Base-by-base conservation (phyloP, 805 yeast species). In the Ogataea paraovalis region DNA sequence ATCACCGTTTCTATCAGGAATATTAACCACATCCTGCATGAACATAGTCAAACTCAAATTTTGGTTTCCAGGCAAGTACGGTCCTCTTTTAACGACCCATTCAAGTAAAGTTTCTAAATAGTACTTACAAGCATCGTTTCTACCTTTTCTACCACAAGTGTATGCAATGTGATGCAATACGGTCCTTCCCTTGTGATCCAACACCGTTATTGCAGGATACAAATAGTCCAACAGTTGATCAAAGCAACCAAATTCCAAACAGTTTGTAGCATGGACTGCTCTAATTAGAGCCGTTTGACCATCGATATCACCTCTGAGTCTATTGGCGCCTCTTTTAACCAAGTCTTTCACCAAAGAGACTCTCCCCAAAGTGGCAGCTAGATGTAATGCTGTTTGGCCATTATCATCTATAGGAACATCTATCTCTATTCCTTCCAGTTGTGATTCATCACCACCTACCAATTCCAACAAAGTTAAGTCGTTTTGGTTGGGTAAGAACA, bases 341-440 rank as follows among this genome's bases (percentile, higher is more conserved):
- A 88, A 73, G 36, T 82, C 82, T 39, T 72, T 79, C 3, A 89
- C 92, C 44, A 91, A 73, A 2, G 80, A 70, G 1, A 83, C 67
- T 48, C 88, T 80, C 0, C 96, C 98, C 64, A 94, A 75, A 0
- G 97, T 87, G 14, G 97, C 83, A 3, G 97, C 95, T 95, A 98
- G 87, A 66, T 94, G 99, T 48, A 94, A 73, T 0, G 96, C 89
- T 0, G 96, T 85, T 61, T 94, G 94, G 0, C 98, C 97, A 48
- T 85, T 80, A 56, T 87, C 95, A 66, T 95, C 99, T 40, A 95
- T 87, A 1, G 97, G 83, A 30, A 89, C 87, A 59, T 89, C 94
- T 43, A 91, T 73, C 49, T 80, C 77, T 33, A 87, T 72, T 37
- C 73, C 61, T 10, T 60, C 53, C 14, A 68, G 44, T 37, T 59